A percentile compares a stretch with the other conserved stretches of the same genome.
phyloP scores from a whole-genome alignment of 75 land plant genomes.

The Picea glauca region DNA sequence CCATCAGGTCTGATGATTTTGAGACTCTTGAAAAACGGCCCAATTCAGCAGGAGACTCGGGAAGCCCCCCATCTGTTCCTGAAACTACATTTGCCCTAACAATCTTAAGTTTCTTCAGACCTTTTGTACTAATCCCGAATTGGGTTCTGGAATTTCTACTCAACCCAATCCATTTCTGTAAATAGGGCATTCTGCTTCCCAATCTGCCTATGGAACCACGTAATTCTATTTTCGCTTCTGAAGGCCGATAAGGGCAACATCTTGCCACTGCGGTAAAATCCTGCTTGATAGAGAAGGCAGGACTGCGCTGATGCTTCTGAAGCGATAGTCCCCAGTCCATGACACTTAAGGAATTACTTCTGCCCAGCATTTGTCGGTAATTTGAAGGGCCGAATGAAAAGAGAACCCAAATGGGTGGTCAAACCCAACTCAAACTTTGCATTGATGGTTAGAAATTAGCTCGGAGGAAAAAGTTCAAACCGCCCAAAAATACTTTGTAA shows the following conservation, averaged over 20 bases:
- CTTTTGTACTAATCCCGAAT: not conserved
- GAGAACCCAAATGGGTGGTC: not conserved
- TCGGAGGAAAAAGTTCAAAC: not conserved
- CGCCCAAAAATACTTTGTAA: not conserved
- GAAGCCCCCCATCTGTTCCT: not conserved
- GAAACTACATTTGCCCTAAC: conserved; percentile 2
- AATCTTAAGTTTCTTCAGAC: not conserved
- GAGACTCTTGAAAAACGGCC: not conserved
- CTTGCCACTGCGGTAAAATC: not conserved
- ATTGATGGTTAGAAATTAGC: not conserved
- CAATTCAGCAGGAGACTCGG: not conserved
- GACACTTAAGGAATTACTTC: not conserved
- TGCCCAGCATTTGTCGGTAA: not conserved
- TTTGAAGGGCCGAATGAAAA: not conserved
- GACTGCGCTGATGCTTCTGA: conserved; percentile 1
- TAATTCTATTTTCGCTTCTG: too few relatives aligned
- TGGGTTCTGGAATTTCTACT: not conserved
- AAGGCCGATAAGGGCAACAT: not conserved
- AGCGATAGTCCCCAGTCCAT: not conserved
- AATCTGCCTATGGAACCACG: too few relatives aligned
- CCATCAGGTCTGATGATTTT: not conserved
- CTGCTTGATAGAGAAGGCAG: not conserved
- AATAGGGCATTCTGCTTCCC: too few relatives aligned
- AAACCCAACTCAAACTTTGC: not conserved
- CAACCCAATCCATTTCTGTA: not conserved